A percentile compares a stretch with the other conserved stretches of the same genome.
Conservation (phyloP, 2,329 filamentous ascomycete species). For the Diaporthe sp. region DNA sequence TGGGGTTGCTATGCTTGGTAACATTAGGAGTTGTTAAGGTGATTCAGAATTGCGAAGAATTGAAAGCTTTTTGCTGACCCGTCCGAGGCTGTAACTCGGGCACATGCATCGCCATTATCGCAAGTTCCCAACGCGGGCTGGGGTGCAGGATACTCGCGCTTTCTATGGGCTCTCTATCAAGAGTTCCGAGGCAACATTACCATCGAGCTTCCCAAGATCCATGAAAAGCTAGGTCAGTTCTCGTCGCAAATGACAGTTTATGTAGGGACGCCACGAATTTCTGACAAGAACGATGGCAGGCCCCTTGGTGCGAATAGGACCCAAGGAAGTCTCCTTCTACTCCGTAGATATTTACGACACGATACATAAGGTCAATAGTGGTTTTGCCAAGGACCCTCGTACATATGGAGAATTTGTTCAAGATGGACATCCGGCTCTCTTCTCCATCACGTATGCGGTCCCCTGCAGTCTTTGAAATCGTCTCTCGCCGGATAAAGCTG, state of each 20-base stretch:
- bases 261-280: not conserved
- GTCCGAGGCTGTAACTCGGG: not conserved
- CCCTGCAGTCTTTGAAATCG: no score
- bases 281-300: conserved; percentile 35
- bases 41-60: not conserved
- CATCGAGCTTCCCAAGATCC: conserved; percentile 44
- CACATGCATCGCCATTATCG: conserved; percentile 40
- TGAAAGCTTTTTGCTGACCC: not conserved
- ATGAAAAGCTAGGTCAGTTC: conserved; percentile 42
- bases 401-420: conserved; percentile 49
- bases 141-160: conserved; percentile 43
- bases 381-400: conserved; percentile 46
- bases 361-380: conserved; percentile 46
- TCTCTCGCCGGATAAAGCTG: not conserved
- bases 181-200: conserved; percentile 45
- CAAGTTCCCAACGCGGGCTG: conserved; percentile 44
- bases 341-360: conserved; percentile 46
- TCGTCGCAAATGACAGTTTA: fast-evolving
- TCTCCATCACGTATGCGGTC: conserved; percentile 46
- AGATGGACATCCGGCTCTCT: conserved; percentile 47
- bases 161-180: conserved; percentile 44
- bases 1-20: not conserved
- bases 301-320: conserved; percentile 44
- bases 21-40: not conserved
- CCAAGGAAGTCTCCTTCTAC: conserved; percentile 47